These are phyloP conservation scores for Lactifluus piperatus DNA, from an alignment of 768 basidiomycete genomes.

Conservation along the genomic window DNA sequence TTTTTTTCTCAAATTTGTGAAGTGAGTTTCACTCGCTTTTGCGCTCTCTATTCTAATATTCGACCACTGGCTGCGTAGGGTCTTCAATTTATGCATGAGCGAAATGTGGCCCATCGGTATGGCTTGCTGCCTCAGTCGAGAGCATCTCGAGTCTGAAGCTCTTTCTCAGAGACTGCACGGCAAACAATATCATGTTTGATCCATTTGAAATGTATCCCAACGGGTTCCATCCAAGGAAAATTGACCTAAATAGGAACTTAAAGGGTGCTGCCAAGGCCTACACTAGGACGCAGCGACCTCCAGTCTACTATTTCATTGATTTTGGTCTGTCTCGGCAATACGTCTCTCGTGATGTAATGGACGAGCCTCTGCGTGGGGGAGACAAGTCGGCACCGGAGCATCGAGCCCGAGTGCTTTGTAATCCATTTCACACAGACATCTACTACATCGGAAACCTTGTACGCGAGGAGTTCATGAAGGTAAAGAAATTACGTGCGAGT, in stretches of 20 bases:
- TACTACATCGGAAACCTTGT: neutral
- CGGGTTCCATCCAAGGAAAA: neutral
- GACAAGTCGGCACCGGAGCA: neutral
- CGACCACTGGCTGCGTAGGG: neutral
- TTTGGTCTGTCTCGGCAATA: neutral
- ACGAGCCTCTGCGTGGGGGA: neutral
- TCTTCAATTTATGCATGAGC: neutral
- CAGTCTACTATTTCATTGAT: neutral
- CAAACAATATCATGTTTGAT: neutral
- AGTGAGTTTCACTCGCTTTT: neutral
- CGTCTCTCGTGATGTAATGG: neutral
- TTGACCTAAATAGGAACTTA: neutral
- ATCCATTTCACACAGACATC: neutral
- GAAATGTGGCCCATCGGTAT: neutral
- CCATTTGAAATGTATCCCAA: neutral
- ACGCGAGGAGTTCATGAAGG: neutral
- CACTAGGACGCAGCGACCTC: neutral
- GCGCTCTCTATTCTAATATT: neutral
- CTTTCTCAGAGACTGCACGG: neutral
- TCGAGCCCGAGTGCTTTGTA: neutral
- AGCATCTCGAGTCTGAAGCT: neutral
- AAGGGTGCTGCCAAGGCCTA: neutral
- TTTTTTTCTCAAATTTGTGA: neutral
- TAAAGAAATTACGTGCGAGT: neutral
- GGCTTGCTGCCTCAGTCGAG: neutral